Evolutionary conservation across 148 eudicot species (phyloP).

Genomic region (Rhododendron griersonianum): DNA sequence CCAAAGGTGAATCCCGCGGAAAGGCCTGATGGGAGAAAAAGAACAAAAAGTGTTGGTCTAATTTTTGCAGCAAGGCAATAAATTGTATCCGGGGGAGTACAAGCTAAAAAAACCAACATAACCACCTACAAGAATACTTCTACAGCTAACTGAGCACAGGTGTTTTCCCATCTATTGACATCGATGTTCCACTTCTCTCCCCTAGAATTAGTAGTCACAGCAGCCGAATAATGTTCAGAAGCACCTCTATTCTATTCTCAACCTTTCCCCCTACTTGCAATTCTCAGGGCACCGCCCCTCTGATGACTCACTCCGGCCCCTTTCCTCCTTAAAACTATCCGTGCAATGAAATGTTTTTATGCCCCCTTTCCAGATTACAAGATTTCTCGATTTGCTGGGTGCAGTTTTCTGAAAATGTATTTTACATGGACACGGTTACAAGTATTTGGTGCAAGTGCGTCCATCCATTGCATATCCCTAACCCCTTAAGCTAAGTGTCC

Average conservation of each 20-base stretch:
- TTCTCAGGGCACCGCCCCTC: neutral
- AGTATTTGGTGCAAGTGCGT: too few species aligned
- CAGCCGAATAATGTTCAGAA: neutral
- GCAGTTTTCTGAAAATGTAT: too few species aligned
- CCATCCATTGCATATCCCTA: too few species aligned
- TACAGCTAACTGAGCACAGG: neutral
- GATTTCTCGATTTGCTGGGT: too few species aligned
- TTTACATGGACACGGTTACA: too few species aligned
- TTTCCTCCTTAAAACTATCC: too few species aligned
- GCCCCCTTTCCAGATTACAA: too few species aligned
- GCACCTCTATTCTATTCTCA: neutral
- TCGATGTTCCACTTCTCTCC: conserved; percentile 44
- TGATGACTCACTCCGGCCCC: neutral
- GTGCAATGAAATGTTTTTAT: too few species aligned
- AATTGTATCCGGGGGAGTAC: neutral
- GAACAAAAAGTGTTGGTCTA: neutral
- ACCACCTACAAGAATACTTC: neutral
- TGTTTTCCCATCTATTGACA: conserved; percentile 40
- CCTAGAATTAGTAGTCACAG: neutral
- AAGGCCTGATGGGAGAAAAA: conserved; percentile 44
- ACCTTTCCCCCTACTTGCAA: neutral
- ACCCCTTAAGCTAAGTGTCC: too few species aligned
- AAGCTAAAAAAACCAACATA: neutral
- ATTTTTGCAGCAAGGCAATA: neutral
- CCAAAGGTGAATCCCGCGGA: conserved; percentile 69